Conservation (phyloP, 371 early-diverging fungal species). For the Circinella minor region DNA sequence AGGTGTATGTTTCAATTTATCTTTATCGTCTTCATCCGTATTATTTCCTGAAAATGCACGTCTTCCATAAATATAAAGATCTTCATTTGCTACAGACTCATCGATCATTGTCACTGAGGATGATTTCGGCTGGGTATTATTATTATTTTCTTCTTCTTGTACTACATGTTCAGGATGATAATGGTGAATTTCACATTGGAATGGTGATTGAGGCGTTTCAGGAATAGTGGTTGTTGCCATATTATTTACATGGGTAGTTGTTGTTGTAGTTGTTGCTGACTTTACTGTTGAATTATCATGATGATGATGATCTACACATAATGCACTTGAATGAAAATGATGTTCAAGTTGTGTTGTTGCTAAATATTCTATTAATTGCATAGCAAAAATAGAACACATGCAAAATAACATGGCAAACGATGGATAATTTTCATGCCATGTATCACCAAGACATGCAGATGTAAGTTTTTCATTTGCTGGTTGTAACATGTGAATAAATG, state of each 20-base stretch:
- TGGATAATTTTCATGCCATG: slow-evolving; percentile 28
- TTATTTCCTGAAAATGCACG: neutral
- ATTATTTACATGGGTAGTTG: neutral
- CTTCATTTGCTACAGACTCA: neutral
- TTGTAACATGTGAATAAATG: slow-evolving; percentile 74
- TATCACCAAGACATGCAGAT: slow-evolving; percentile 42
- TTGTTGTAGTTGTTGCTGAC: neutral
- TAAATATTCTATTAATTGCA: slow-evolving; percentile 40
- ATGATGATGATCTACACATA: neutral
- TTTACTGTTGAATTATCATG: too few relatives aligned
- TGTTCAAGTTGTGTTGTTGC: slow-evolving; percentile 32
- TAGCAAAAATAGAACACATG: slow-evolving; percentile 38
- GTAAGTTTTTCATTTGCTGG: slow-evolving; percentile 37
- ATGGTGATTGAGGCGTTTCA: slow-evolving; percentile 2
- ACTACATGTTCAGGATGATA: slow-evolving; percentile 3
- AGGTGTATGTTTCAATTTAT: neutral
- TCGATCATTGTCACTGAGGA: neutral
- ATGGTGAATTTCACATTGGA: slow-evolving; percentile 16
- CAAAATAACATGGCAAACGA: slow-evolving; percentile 44
- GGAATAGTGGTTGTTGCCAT: neutral
- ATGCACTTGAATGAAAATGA: neutral
- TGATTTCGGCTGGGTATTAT: neutral
- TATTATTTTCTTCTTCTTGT: neutral
- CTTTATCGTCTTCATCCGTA: neutral
- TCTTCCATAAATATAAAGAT: neutral